These are phyloP conservation scores for Chaetomium sp. DNA, from an alignment of 2,329 filamentous ascomycete genomes.

Conservation along the genomic window DNA sequence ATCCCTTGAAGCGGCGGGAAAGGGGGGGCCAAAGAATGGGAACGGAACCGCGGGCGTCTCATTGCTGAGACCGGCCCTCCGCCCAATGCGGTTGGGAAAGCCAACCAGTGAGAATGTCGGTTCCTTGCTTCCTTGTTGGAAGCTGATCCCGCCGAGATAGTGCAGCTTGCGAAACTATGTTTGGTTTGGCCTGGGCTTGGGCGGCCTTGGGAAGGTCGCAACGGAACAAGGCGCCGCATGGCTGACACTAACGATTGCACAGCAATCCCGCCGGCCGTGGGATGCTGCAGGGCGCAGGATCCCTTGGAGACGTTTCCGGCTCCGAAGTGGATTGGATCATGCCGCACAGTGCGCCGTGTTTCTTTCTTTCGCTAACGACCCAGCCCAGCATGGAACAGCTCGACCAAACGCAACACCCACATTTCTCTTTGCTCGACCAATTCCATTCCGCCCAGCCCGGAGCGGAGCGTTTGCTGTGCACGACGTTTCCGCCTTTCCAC, in stretches of 20 bases:
- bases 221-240: conserved; percentile 12
- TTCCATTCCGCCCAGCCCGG: conserved; percentile 1
- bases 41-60: conserved; percentile 16
- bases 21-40: conserved; percentile 11
- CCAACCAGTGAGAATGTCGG: background rate
- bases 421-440: background rate
- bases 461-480: conserved; percentile 6
- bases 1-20: conserved; percentile 13
- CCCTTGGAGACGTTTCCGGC: conserved; percentile 22
- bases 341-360: conserved; percentile 26
- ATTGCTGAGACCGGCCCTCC: conserved; percentile 7
- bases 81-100: conserved; percentile 11
- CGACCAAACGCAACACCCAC: conserved; percentile 7
- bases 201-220: conserved; percentile 8
- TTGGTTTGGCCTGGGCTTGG: conserved; percentile 20
- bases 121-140: conserved; percentile 12
- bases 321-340: conserved; percentile 24
- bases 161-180: conserved; percentile 25
- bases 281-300: conserved; percentile 16
- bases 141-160: conserved; percentile 12
- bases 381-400: background rate
- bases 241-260: conserved; percentile 7
- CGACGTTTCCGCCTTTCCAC: background rate
- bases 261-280: conserved; percentile 6
- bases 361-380: conserved; percentile 5